Evolutionary conservation across 1,139 yeast species (phyloP).

Genomic region (Yamadazyma sp.): DNA sequence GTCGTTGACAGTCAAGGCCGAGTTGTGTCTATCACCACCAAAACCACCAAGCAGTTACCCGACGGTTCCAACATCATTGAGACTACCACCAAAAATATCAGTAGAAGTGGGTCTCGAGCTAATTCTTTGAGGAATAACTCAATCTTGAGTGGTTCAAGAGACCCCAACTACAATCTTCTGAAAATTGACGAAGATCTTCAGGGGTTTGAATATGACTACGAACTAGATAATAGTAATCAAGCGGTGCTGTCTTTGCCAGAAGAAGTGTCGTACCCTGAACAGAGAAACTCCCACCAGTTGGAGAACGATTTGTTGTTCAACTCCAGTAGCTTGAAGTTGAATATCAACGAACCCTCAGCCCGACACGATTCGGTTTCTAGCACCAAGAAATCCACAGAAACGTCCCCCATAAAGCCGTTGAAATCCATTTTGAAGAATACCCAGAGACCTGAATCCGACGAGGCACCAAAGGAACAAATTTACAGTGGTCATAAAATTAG

Average conservation of each 20-base stretch:
- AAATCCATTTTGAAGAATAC: slow-evolving; percentile 37
- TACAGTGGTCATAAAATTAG: not conserved
- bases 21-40: slow-evolving; percentile 43
- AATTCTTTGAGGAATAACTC: slow-evolving; percentile 32
- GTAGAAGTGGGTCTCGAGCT: slow-evolving; percentile 35
- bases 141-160: slow-evolving; percentile 18
- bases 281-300: slow-evolving; percentile 1
- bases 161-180: slow-evolving; percentile 25
- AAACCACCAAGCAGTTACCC: slow-evolving; percentile 40
- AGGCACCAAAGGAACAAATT: not conserved
- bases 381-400: slow-evolving; percentile 3
- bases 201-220: slow-evolving; percentile 46
- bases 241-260: not conserved
- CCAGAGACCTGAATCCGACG: slow-evolving; percentile 6
- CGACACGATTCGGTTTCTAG: slow-evolving; percentile 10
- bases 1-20: slow-evolving; percentile 45
- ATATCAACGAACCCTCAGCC: slow-evolving; percentile 6
- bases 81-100: slow-evolving; percentile 45
- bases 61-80: slow-evolving; percentile 49
- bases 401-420: slow-evolving; percentile 26
- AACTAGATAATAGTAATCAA: slow-evolving; percentile 21
- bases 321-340: slow-evolving; percentile 10
- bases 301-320: slow-evolving; percentile 12
- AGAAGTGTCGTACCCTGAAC: not conserved
- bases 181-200: slow-evolving; percentile 48